Base-by-base conservation (phyloP, 2,329 filamentous ascomycete genomes). In the Ustulina deusta region DNA sequence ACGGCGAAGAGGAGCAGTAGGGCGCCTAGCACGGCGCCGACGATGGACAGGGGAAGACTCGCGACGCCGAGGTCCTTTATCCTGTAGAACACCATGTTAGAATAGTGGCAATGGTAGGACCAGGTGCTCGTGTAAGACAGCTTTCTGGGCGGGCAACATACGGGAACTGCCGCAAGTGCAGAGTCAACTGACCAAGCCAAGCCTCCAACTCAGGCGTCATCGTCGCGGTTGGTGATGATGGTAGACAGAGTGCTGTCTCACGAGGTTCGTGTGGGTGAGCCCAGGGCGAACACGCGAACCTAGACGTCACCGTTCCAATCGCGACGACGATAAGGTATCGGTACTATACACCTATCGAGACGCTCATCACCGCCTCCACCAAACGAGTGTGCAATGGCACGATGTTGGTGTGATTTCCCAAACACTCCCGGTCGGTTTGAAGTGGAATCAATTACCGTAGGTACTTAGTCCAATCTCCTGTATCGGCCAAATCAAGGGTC, bases 91-190 rank as follows among this genome's bases (percentile, higher is more conserved):
- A 61, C 29, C 6, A 42, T 13, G 32, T 63, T 58, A 73, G 66
- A 56, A 68, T 49, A 25, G 32, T 46, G 2, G 13, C n/a, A 32
- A 25, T 49, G 48, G 3, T 17, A 11, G 5, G 25, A 49, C 7
- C 13, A 2, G 44, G 13, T 9, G 1, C 44, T 17, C n/a, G 32
- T 6, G 15, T 38, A 2, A 49, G 34, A 49, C 6, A 20, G n/a
- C n/a, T 4, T 20, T 20, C 34, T 20, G 1, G 20, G 22, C 6
- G 36, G 22, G 11, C 17, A n/a, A 74, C 75, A 20, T 74, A 78
- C 76, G 76, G 76, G 63, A 78, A 76, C 20, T 71, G 69, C 67
- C 64, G 71, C 57, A 77, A 63, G 44, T 74, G 66, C 27, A 52
- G 65, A 55, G 57, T 65, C 38, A 78, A 71, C 55, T 75, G 66